Evolutionary conservation across 139 green algal genomes (phyloP), one percentile per base, ranked within the genome.

Genomic region (Choricystis sp.): DNA sequence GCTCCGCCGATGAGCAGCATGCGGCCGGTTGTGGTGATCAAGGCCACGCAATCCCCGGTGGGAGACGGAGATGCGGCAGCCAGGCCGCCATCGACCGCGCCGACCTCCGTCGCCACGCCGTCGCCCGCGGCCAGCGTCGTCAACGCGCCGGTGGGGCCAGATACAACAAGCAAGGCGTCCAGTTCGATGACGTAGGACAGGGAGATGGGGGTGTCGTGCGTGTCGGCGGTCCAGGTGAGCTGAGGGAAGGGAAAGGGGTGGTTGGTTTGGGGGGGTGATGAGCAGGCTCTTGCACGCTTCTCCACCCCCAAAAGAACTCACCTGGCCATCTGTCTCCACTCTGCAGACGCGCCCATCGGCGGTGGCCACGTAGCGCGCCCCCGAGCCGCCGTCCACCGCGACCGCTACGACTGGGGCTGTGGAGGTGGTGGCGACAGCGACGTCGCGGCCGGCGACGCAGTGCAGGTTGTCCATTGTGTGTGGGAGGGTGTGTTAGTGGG

Each of bases 1-100:
- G n/a, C n/a, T n/a, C n/a, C n/a, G n/a, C n/a, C 92, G 82, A 96
- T 89, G 4, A 95, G 63, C 59, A 94, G 69, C 60, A 96, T 66
- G 31, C 77, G 69, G 26, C 74, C 77, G 3, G 20, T 31, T 19
- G 63, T 65, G 30, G 77, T 85, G n/a, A 87, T 65, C 2, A 90
- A 26, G 0, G 63, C 82, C 30, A 95, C 61, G 40, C 84, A 57
- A 66, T 95, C 82, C 1, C 89, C 90, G 65, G 94, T 88, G 0
- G 90, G 90, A 60, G 78, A 88, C 83, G 80, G 90, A 2, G 71
- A 69, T 61, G 76, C 57, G 2, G 66, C 77, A 4, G 63, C 68
- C 21, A 94, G 49, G 31, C 88, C 85, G 26, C 77, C 86, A 19
- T 83, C 59, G 20, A 92, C 56, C 0, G 55, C 52, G 2, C 85